Base-by-base conservation (phyloP, 2,329 filamentous ascomycete genomes). In the Pestalotiopsis sp. region DNA sequence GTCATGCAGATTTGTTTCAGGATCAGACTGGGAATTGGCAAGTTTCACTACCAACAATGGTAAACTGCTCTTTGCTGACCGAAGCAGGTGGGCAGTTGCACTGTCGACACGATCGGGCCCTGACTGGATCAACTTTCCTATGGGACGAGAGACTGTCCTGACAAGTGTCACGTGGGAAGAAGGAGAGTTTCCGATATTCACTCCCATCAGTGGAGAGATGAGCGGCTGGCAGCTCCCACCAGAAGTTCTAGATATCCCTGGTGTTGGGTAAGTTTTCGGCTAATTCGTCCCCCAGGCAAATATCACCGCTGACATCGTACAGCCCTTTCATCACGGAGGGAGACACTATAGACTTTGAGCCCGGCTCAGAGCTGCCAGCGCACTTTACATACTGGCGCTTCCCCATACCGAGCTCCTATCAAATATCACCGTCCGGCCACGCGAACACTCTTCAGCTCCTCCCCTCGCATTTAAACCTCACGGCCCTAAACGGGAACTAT, bases 351-450 rank as follows among this genome's bases (percentile, higher is more conserved):
- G 80, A 83, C 27, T 89, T 90, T 73, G 70, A 77, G 7, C 79
- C 82, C 0, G 79, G 79, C 0, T 80, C 80, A 0, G 71, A 74
- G 0, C 75, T 90, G 0, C 87, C 88, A 3, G 79, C 80, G 0
- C 85, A 90, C 72, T 86, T 90, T 70, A 82, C 86, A 1, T 81
- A 87, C 79, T 89, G 87, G 81, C 82, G 89, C 3, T 86, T 83
- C 12, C 88, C 87, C 1, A 79, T 82, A 38, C 73, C 80, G 0
- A 77, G 76, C 64, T 81, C 79, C 69, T 90, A 83, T 78, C 79
- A 75, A 1, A 70, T 85, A 17, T 89, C 84, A 0, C 81, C 81
- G 0, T 73, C 71, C 0, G 81, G 76, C 0, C 81, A 84, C 65
- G 77, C 79, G 0, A 77, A 84, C 70, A 81, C 81, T 0, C 80